Evolutionary conservation across 2,329 filamentous ascomycete genomes (phyloP).

Genomic region (Pseudogymnoascus sp.): DNA sequence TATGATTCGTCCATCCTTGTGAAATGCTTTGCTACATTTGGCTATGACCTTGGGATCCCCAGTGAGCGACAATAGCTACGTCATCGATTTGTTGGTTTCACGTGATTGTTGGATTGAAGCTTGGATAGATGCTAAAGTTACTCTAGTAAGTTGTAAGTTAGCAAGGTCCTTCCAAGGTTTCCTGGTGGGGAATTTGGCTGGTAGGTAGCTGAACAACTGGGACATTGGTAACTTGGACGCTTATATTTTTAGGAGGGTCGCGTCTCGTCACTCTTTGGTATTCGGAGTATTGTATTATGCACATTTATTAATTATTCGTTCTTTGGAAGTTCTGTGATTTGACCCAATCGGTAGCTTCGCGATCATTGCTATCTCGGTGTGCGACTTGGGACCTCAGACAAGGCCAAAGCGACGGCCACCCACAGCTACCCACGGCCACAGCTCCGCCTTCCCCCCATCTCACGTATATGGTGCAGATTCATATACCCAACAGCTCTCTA

Average conservation of each 20-base stretch:
- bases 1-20: conserved; percentile 6
- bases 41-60: background rate
- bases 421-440: background rate
- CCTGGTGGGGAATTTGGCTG: background rate
- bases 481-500: background rate
- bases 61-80: background rate
- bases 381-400: background rate
- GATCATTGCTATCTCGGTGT: background rate
- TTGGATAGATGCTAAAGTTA: background rate
- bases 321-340: background rate
- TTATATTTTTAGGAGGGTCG: background rate
- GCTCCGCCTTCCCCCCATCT: background rate
- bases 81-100: background rate
- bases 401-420: background rate
- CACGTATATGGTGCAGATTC: conserved; percentile 1
- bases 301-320: background rate
- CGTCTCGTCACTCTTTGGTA: background rate
- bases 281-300: background rate
- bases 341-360: background rate
- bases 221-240: background rate
- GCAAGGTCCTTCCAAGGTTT: conserved; percentile 5
- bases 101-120: background rate
- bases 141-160: conserved; percentile 3
- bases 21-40: background rate
- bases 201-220: conserved; percentile 1